Evolutionary conservation across 169 alveolate species (phyloP).

Genomic region (Eimeria falciformis): DNA sequence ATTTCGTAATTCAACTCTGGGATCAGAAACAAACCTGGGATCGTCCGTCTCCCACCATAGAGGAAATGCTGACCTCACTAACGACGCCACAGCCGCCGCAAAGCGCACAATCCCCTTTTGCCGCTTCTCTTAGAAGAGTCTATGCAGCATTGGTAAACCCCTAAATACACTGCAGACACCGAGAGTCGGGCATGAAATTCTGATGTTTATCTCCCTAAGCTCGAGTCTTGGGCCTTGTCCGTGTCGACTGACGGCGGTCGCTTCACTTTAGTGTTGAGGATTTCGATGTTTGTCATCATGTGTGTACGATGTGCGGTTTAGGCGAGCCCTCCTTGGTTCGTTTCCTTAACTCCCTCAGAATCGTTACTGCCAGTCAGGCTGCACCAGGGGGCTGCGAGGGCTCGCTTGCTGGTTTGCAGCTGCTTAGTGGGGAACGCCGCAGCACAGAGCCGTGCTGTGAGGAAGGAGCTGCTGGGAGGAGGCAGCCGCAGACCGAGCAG

Average conservation of each 20-base stretch:
- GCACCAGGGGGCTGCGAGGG: slow-evolving; percentile 51
- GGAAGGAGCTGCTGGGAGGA: slow-evolving; percentile 49
- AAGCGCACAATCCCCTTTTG: slow-evolving; percentile 9
- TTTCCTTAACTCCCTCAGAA: neutral
- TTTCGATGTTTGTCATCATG: too few species aligned
- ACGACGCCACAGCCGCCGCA: neutral
- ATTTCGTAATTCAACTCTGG: slow-evolving; percentile 62
- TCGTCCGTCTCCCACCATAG: neutral
- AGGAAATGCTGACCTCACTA: slow-evolving; percentile 21
- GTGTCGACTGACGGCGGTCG: too few species aligned
- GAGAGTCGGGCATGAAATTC: too few species aligned
- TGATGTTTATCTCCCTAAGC: too few species aligned
- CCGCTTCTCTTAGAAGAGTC: slow-evolving; percentile 39
- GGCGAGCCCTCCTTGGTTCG: slow-evolving; percentile 49
- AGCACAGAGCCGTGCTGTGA: slow-evolving; percentile 44
- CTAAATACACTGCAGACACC: neutral
- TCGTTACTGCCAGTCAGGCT: slow-evolving; percentile 45
- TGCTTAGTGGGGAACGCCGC: slow-evolving; percentile 59
- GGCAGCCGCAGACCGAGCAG: slow-evolving; percentile 45
- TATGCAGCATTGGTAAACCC: slow-evolving; percentile 26
- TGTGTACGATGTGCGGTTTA: neutral
- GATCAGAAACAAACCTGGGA: neutral
- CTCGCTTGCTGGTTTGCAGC: slow-evolving; percentile 51
- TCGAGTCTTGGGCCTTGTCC: too few species aligned
- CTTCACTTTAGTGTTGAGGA: too few species aligned